These are phyloP conservation scores for Xylaria polymorpha DNA, from an alignment of 2,329 filamentous ascomycete species.

Conservation along the genomic window DNA sequence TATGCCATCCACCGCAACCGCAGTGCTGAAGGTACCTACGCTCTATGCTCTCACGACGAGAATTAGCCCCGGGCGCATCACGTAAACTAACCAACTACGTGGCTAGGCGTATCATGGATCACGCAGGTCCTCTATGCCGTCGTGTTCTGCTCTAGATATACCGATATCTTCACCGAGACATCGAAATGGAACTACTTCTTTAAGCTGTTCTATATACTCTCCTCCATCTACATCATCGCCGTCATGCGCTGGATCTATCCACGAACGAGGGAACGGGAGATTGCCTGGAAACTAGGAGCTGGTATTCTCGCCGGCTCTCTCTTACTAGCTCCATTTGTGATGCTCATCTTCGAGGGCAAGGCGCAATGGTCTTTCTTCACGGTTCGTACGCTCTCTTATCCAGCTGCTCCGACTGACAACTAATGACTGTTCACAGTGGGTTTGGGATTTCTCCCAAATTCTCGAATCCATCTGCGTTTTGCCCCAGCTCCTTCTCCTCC, in stretches of 20 bases:
- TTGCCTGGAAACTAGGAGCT: conserved; percentile 90
- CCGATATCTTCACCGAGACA: conserved; percentile 76
- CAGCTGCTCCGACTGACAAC: neutral
- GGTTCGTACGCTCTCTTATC: conserved; percentile 53
- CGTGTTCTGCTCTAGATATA: conserved; percentile 88
- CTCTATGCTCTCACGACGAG: conserved; percentile 15
- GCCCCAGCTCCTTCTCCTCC: conserved; percentile 89
- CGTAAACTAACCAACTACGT: conserved; percentile 41
- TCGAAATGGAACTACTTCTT: conserved; percentile 79
- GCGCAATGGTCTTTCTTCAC: conserved; percentile 60
- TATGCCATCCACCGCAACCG: conserved; percentile 89
- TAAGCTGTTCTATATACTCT: conserved; percentile 89
- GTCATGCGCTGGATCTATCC: conserved; percentile 89
- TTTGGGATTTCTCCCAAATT: conserved; percentile 90
- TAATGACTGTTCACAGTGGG: conserved; percentile 63
- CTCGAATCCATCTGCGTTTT: conserved; percentile 92
- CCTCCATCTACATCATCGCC: conserved; percentile 86
- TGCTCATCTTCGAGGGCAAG: conserved; percentile 71
- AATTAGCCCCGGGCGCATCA: neutral
- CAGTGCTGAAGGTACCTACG: conserved; percentile 78
- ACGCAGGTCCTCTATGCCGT: conserved; percentile 88
- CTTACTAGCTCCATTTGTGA: conserved; percentile 76
- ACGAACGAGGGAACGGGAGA: conserved; percentile 87
- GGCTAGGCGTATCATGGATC: conserved; percentile 85
- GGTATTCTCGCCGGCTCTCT: conserved; percentile 74